Percentiles rank a stretch among this genome's conserved stretches.
phyloP scores from a whole-genome alignment of 345 rosid genomes.

The Eucalyptus albens region DNA sequence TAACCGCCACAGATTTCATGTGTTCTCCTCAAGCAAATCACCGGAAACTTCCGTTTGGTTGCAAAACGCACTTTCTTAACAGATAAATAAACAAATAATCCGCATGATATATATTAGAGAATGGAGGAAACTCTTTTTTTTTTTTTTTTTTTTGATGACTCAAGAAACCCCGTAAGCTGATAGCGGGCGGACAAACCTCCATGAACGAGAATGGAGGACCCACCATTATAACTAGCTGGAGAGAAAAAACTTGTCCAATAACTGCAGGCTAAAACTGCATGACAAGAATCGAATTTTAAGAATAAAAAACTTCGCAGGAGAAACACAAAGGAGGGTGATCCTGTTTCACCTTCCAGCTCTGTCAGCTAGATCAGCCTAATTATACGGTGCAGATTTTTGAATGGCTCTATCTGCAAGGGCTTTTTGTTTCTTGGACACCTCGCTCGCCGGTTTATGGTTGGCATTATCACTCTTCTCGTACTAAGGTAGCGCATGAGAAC shows the following conservation, averaged over 20 bases:
- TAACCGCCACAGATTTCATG: not conserved
- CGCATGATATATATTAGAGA: not conserved
- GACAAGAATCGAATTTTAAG: not conserved
- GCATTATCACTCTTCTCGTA: not conserved
- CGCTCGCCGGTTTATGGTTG: constrained; percentile 20
- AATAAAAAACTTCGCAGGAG: not conserved
- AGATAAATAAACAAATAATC: not conserved
- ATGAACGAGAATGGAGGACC: too few species aligned
- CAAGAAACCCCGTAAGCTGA: too few species aligned
- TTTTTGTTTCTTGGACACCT: constrained; percentile 54
- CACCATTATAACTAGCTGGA: too few species aligned
- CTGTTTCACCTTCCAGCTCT: not conserved
- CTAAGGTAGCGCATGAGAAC: not conserved
- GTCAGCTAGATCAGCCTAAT: constrained; percentile 6
- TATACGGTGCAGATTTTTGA: not conserved
- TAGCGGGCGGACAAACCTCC: too few species aligned
- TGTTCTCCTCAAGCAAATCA: not conserved
- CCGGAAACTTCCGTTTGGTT: not conserved
- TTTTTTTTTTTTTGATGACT: too few species aligned
- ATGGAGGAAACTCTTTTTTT: not conserved
- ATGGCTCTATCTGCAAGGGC: constrained; percentile 31
- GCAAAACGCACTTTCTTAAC: not conserved
- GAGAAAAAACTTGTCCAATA: not conserved
- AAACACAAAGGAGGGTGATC: not conserved
- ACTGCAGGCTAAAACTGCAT: not conserved